A percentile compares a stretch with the other conserved stretches of the same genome.
Evolutionary conservation across 805 yeast genomes (phyloP).

Genomic region (Ogataea methylovora): DNA sequence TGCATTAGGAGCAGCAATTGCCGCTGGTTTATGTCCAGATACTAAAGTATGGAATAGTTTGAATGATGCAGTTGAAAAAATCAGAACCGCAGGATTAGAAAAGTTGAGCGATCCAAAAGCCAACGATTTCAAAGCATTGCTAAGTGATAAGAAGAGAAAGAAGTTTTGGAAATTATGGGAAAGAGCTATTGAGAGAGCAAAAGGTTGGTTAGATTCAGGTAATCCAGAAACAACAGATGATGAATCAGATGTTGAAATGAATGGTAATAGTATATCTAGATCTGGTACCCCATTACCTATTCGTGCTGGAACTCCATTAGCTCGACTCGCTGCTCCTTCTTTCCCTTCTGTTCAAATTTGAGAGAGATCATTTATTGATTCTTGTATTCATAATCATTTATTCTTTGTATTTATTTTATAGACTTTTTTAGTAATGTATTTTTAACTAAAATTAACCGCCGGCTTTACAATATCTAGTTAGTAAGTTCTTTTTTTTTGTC

Average conservation of each 20-base stretch:
- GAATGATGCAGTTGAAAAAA: conserved; percentile 50
- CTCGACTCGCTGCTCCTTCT: too few relatives aligned
- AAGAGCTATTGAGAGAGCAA: conserved; percentile 72
- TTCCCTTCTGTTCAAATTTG: too few relatives aligned
- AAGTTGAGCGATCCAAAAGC: neutral
- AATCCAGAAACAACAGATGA: neutral
- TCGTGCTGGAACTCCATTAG: too few relatives aligned
- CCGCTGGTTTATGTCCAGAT: conserved; percentile 69
- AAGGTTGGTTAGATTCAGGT: conserved; percentile 56
- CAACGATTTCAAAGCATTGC: conserved; percentile 24
- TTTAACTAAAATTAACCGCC: too few relatives aligned
- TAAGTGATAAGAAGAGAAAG: conserved; percentile 52
- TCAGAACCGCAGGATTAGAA: conserved; percentile 24
- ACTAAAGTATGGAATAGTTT: conserved; percentile 70
- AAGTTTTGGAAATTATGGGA: conserved; percentile 74
- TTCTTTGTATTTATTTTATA: neutral
- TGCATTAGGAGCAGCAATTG: conserved; percentile 93
- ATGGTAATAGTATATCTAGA: neutral
- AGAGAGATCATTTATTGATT: too few relatives aligned
- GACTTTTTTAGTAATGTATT: too few relatives aligned
- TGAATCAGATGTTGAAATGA: conserved; percentile 1
- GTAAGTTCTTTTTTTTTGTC: too few relatives aligned
- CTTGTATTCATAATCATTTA: neutral
- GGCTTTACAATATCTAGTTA: too few relatives aligned
- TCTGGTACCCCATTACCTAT: too few relatives aligned